Conservation (phyloP, 73 alveolate species). For the Tetrahymena malaccensis region DNA sequence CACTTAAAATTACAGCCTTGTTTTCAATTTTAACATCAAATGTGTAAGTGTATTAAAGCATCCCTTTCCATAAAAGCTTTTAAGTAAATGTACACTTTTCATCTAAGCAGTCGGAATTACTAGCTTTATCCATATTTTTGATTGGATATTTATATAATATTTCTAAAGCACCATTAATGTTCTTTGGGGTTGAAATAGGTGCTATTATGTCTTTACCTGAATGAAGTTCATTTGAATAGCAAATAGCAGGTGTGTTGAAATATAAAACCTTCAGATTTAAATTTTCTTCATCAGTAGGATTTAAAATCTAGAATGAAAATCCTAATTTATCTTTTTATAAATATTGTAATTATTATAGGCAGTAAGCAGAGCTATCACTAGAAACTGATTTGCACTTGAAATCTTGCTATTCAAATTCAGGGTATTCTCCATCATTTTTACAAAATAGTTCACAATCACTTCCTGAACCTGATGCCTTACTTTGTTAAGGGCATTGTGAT, state of each 20-base stretch:
- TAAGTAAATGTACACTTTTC: background rate
- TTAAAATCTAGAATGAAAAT: background rate
- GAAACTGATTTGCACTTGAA: background rate
- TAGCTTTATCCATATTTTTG: background rate
- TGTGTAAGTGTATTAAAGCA: background rate
- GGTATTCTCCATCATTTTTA: background rate
- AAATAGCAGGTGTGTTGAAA: background rate
- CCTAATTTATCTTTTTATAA: background rate
- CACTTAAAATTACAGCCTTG: background rate
- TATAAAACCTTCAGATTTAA: background rate
- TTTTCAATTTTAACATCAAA: background rate
- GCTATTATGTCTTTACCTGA: background rate
- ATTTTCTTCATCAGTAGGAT: background rate
- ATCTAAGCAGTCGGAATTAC: background rate
- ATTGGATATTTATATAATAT: background rate
- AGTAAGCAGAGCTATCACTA: background rate
- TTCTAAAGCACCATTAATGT: background rate
- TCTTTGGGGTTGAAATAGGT: background rate
- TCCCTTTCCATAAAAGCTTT: background rate
- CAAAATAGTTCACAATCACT: background rate
- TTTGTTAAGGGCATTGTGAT: background rate
- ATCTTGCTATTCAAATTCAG: background rate
- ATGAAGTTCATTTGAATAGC: background rate
- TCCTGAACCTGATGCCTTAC: background rate
- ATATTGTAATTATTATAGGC: background rate